A percentile compares a stretch with the other conserved stretches of the same genome.
phyloP scores from a whole-genome alignment of 208 protist species.

The Leptomonas seymouri region DNA sequence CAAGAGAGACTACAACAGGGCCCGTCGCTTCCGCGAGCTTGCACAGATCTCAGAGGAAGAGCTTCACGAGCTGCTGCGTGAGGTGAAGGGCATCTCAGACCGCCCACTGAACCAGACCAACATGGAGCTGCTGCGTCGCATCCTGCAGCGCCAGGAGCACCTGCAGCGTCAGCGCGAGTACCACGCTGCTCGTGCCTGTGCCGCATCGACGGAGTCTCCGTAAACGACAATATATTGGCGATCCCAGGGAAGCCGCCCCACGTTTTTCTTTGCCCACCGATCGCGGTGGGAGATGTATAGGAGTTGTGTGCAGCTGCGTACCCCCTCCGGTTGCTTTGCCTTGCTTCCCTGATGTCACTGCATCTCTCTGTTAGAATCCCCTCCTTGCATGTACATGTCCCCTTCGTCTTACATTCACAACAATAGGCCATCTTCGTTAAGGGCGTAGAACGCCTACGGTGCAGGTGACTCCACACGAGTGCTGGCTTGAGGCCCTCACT shows the following conservation, averaged over 20 bases:
- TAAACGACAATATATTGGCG: not conserved
- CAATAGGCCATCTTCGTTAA: no score
- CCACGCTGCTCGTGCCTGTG: conserved; percentile 23
- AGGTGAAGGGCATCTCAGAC: conserved; percentile 61
- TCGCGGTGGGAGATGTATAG: no score
- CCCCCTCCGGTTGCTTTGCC: no score
- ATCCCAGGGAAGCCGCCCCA: not conserved
- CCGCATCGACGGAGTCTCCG: no score
- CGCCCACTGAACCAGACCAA: conserved; percentile 77
- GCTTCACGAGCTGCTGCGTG: conserved; percentile 64
- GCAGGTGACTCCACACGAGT: no score
- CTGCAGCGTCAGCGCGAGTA: conserved; percentile 52
- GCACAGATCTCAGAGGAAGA: conserved; percentile 48
- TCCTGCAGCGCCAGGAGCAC: conserved; percentile 58
- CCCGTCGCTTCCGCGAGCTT: conserved; percentile 34
- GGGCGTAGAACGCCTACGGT: no score
- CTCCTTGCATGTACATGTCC: conserved; percentile 4
- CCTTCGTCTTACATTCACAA: no score
- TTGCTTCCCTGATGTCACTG: not conserved
- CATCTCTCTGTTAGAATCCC: conserved; percentile 1
- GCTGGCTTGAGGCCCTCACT: no score
- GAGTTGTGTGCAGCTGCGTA: no score
- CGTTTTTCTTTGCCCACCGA: not conserved
- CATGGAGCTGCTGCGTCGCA: conserved; percentile 66
- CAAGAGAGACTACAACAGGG: conserved; percentile 46